phyloP scores from a whole-genome alignment of 768 basidiomycete genomes.

The Collybia sp. region DNA sequence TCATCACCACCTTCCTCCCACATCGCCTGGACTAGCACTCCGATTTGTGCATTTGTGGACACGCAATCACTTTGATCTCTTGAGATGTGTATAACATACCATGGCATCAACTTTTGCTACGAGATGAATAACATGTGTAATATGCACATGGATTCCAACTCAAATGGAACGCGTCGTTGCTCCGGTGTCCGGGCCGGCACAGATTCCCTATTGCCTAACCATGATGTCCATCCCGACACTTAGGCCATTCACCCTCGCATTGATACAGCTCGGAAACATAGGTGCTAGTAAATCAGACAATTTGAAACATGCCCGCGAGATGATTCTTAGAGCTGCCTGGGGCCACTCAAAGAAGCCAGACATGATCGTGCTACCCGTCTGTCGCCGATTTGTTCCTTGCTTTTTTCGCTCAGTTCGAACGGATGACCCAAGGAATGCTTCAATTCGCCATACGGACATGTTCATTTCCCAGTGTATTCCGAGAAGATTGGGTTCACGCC shows the following conservation, averaged over 20 bases:
- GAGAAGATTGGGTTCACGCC: slow-evolving; percentile 67
- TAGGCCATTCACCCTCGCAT: slow-evolving; percentile 78
- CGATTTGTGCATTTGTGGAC: too few relatives aligned
- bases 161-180: too few relatives aligned
- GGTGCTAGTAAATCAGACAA: slow-evolving; percentile 72
- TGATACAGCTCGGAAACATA: slow-evolving; percentile 84
- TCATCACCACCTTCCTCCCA: too few relatives aligned
- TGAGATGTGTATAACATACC: too few relatives aligned
- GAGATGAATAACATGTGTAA: too few relatives aligned
- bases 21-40: too few relatives aligned
- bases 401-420: too few relatives aligned
- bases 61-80: too few relatives aligned
- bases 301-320: slow-evolving; percentile 75
- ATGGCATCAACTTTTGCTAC: too few relatives aligned
- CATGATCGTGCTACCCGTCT: slow-evolving; percentile 80
- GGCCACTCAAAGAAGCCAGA: slow-evolving; percentile 54
- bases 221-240: slow-evolving; percentile 24
- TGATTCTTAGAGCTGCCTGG: slow-evolving; percentile 68
- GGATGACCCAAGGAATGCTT: slow-evolving; percentile 66
- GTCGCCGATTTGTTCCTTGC: slow-evolving; percentile 12
- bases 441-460: slow-evolving; percentile 80
- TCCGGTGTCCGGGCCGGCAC: too few relatives aligned
- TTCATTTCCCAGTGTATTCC: slow-evolving; percentile 78
- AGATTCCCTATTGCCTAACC: too few relatives aligned
- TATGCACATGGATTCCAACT: too few relatives aligned